Evolutionary conservation across 176 grass and related monocot species (phyloP).

Genomic region (Eleusine indica): DNA sequence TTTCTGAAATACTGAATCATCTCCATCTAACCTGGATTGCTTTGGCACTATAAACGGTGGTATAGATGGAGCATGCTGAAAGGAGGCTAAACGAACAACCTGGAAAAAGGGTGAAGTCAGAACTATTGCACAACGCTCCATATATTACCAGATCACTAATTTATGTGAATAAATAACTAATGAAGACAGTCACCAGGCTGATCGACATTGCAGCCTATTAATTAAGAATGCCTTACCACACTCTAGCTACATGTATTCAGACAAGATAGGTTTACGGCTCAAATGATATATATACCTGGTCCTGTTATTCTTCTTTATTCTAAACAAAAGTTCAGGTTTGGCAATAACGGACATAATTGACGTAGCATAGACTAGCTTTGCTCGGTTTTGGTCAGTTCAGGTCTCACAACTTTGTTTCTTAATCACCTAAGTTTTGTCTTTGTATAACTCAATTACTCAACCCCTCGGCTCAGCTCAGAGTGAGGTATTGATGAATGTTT

Average conservation of each 20-base stretch:
- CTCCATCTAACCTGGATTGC: conserved; percentile 75
- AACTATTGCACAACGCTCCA: neutral
- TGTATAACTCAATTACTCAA: too few species aligned
- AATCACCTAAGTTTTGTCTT: too few species aligned
- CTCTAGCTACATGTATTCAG: neutral
- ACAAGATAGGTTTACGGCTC: neutral
- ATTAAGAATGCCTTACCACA: neutral
- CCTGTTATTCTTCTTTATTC: conserved; percentile 9
- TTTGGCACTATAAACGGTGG: conserved; percentile 82
- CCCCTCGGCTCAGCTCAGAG: too few species aligned
- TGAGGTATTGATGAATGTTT: too few species aligned
- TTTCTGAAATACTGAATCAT: conserved; percentile 80
- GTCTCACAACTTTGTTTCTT: too few species aligned
- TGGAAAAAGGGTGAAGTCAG: conserved; percentile 40
- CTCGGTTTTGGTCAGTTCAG: too few species aligned
- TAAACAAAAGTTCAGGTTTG: conserved; percentile 22
- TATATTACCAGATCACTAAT: neutral
- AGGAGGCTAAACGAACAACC: conserved; percentile 97
- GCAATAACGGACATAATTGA: neutral
- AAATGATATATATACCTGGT: neutral
- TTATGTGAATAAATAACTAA: neutral
- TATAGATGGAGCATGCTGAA: conserved; percentile 69
- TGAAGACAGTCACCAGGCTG: neutral
- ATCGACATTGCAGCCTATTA: neutral
- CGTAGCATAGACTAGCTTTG: too few species aligned